phyloP scores from a whole-genome alignment of 345 rosid species.

The Eutrema heterophyllum region DNA sequence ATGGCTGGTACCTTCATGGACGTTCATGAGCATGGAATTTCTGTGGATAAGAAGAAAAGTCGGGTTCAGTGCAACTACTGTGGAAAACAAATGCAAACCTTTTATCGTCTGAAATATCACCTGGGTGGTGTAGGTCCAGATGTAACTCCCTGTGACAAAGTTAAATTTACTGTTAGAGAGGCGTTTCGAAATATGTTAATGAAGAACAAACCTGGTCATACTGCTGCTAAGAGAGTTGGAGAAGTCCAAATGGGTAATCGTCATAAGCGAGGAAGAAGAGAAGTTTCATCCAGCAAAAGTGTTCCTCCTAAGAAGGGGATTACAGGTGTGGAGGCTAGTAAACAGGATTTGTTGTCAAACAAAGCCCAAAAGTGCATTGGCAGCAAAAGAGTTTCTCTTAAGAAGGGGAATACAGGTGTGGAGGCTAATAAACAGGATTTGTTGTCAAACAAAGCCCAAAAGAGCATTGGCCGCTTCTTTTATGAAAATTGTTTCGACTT shows the following conservation, averaged over 20 bases:
- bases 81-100: no score
- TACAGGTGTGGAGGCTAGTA: neutral
- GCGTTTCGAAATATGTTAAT: conserved; percentile 12
- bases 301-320: neutral
- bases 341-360: conserved; percentile 17
- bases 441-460: conserved; percentile 26
- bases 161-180: conserved; percentile 34
- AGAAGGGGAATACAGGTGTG: neutral
- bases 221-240: neutral
- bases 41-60: conserved; percentile 10
- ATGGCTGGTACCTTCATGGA: neutral
- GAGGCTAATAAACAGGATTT: conserved; percentile 3
- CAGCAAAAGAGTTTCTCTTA: no score
- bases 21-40: no score
- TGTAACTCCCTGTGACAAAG: conserved; percentile 38
- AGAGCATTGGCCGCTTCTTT: conserved; percentile 39
- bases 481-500: conserved; percentile 43
- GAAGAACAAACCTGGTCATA: neutral
- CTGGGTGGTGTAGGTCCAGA: conserved; percentile 44
- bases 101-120: conserved; percentile 51
- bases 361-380: conserved; percentile 33
- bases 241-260: neutral
- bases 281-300: neutral
- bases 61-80: conserved; percentile 53
- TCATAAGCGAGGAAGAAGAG: conserved; percentile 12